A percentile compares a stretch with the other conserved stretches of the same genome.
phyloP scores from a whole-genome alignment of 1,284 basidiomycete species.

The Cystobasidium pallidum region DNA sequence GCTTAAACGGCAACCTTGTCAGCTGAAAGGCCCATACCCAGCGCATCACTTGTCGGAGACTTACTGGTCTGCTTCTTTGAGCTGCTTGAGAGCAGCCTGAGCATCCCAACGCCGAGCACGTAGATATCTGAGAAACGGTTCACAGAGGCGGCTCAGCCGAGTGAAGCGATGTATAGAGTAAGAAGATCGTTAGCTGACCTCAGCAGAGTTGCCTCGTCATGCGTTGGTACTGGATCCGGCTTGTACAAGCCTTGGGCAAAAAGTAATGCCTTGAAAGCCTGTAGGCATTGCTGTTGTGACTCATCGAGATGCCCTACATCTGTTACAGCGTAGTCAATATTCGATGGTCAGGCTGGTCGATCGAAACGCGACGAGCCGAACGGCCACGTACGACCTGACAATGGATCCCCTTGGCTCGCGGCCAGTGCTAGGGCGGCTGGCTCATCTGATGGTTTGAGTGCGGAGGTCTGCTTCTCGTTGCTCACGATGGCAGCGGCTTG shows the following conservation, averaged over 20 bases:
- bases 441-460: neutral
- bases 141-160: neutral
- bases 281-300: conserved; percentile 24
- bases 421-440: neutral
- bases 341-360: neutral
- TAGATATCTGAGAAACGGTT: conserved; percentile 14
- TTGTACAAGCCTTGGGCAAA: conserved; percentile 36
- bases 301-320: conserved; percentile 38
- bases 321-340: neutral
- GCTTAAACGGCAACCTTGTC: neutral
- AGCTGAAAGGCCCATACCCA: too few relatives aligned
- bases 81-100: conserved; percentile 36
- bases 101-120: conserved; percentile 35
- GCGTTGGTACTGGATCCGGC: conserved; percentile 29
- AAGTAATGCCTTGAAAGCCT: conserved; percentile 38
- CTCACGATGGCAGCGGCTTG: neutral
- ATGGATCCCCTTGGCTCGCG: neutral
- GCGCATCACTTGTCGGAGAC: too few relatives aligned
- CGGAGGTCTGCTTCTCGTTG: neutral
- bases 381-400: conserved; percentile 16
- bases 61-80: conserved; percentile 41
- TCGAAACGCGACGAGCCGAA: neutral
- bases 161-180: neutral
- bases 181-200: conserved; percentile 3
- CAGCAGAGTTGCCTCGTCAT: conserved; percentile 40